Percentiles rank a stretch among this genome's conserved stretches.
Conservation (phyloP, 345 rosid genomes). For the Geranium rotundifolium region DNA sequence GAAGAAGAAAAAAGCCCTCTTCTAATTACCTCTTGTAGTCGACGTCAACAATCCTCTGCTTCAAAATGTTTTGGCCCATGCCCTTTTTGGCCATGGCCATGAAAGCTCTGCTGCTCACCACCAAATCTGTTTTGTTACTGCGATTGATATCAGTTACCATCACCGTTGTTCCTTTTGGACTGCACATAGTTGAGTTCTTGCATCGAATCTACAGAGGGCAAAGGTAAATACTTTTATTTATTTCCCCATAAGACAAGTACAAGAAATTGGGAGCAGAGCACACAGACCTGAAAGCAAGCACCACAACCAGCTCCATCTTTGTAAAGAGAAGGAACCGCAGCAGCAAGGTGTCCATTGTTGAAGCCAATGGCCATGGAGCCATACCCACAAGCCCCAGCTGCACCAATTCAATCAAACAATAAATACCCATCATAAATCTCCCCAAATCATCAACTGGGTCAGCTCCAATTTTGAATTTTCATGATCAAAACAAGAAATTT, state of each 20-base stretch:
- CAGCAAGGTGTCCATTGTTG: slow-evolving; percentile 64
- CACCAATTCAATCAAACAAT: slow-evolving; percentile 14
- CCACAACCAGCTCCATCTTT: slow-evolving; percentile 88
- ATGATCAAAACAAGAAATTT: not conserved
- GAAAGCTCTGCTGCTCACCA: slow-evolving; percentile 77
- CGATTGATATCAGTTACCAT: slow-evolving; percentile 58
- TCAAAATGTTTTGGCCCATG: slow-evolving; percentile 33
- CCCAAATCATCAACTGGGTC: slow-evolving; percentile 17
- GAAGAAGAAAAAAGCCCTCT: too few species aligned
- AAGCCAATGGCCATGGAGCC: slow-evolving; percentile 59
- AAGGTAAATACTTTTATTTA: too few species aligned
- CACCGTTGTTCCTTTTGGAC: slow-evolving; percentile 50
- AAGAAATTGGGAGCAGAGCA: not conserved
- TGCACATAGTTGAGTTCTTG: slow-evolving; percentile 46
- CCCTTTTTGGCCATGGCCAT: slow-evolving; percentile 64
- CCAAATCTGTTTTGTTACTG: slow-evolving; percentile 57
- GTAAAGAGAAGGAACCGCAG: slow-evolving; percentile 55
- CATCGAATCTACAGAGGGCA: slow-evolving; percentile 53
- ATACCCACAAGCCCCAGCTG: slow-evolving; percentile 94
- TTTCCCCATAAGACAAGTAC: too few species aligned
- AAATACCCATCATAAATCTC: slow-evolving; percentile 17
- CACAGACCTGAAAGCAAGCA: slow-evolving; percentile 67
- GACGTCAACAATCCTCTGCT: slow-evolving; percentile 50
- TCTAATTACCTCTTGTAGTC: slow-evolving; percentile 58
- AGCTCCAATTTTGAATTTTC: not conserved